A percentile compares a stretch with the other conserved stretches of the same genome.
Conservation (phyloP, 2,329 filamentous ascomycete genomes). For the Ceratocystiopsis sp. region DNA sequence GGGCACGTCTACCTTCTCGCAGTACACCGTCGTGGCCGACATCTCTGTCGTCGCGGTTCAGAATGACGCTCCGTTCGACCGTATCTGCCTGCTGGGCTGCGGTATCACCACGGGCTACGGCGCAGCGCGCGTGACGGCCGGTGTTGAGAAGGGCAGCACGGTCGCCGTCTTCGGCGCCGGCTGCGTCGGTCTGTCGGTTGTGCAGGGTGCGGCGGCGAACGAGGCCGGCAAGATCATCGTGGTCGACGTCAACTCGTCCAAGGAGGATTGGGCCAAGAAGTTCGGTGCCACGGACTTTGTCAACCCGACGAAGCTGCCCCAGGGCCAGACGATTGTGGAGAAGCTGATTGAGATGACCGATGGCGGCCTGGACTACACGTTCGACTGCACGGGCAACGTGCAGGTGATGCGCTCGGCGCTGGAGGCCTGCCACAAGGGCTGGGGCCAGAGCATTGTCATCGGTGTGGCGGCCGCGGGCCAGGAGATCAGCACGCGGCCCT, state of each 20-base stretch:
- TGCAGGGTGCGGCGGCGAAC: slow-evolving; percentile 81
- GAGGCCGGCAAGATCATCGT: slow-evolving; percentile 63
- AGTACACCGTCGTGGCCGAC: slow-evolving; percentile 96
- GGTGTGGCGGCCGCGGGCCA: slow-evolving; percentile 92
- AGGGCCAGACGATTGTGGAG: slow-evolving; percentile 69
- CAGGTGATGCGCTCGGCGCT: slow-evolving; percentile 88
- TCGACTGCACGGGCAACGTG: slow-evolving; percentile 97
- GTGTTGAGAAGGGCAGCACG: slow-evolving; percentile 76
- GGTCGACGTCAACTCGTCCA: slow-evolving; percentile 62
- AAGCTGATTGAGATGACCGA: slow-evolving; percentile 95
- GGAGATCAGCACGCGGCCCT: slow-evolving; percentile 80
- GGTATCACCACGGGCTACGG: slow-evolving; percentile 98
- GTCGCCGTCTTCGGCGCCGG: slow-evolving; percentile 89
- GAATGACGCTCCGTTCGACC: slow-evolving; percentile 81
- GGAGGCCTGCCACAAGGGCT: slow-evolving; percentile 98
- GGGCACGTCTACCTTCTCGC: slow-evolving; percentile 96
- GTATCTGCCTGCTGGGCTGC: slow-evolving; percentile 88
- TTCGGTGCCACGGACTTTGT: slow-evolving; percentile 96
- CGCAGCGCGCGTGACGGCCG: slow-evolving; percentile 82
- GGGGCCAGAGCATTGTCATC: slow-evolving; percentile 96
- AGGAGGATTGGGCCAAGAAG: slow-evolving; percentile 84
- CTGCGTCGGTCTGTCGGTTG: slow-evolving; percentile 86
- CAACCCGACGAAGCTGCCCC: slow-evolving; percentile 62
- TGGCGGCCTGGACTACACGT: slow-evolving; percentile 95
- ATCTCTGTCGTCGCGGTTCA: slow-evolving; percentile 90